These are phyloP conservation scores for Crithidia fasciculata DNA, from an alignment of 208 protist species.

Conservation along the genomic window DNA sequence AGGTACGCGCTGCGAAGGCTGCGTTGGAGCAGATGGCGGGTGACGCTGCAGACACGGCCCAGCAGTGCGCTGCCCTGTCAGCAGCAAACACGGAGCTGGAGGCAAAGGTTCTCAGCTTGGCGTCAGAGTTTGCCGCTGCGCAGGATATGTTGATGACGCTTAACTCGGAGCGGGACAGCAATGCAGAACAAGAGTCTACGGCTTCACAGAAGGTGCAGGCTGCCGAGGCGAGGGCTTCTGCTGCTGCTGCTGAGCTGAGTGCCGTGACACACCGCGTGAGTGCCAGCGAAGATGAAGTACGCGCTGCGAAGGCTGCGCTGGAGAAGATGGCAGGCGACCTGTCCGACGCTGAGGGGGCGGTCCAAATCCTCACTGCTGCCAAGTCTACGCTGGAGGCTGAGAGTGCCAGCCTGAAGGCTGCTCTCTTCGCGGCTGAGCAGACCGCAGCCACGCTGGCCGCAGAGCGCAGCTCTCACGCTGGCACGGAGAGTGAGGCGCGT, in stretches of 20 bases:
- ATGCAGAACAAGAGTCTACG: not conserved
- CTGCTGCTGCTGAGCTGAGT: not conserved
- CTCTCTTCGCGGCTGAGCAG: not conserved
- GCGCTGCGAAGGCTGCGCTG: not conserved
- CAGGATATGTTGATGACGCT: not conserved
- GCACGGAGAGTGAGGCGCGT: not conserved
- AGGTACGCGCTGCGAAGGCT: constrained; percentile 3
- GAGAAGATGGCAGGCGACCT: constrained; percentile 8
- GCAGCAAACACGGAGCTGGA: not conserved
- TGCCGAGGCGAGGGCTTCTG: not conserved
- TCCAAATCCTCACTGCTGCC: not conserved
- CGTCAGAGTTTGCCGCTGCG: not conserved
- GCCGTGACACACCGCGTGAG: not conserved
- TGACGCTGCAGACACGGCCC: not conserved
- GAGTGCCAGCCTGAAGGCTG: not conserved
- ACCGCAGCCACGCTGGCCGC: not conserved
- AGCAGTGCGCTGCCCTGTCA: not conserved
- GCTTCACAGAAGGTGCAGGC: not conserved
- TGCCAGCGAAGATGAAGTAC: not conserved
- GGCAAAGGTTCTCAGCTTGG: not conserved
- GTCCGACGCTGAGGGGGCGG: not conserved
- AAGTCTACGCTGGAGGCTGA: not conserved
- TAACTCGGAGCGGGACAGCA: not conserved
- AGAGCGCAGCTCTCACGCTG: not conserved
- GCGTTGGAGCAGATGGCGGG: constrained; percentile 2